Percentiles rank a stretch among this genome's conserved stretches.
Conservation (phyloP, 371 early-diverging fungal genomes). For the Mucor plumbeus region DNA sequence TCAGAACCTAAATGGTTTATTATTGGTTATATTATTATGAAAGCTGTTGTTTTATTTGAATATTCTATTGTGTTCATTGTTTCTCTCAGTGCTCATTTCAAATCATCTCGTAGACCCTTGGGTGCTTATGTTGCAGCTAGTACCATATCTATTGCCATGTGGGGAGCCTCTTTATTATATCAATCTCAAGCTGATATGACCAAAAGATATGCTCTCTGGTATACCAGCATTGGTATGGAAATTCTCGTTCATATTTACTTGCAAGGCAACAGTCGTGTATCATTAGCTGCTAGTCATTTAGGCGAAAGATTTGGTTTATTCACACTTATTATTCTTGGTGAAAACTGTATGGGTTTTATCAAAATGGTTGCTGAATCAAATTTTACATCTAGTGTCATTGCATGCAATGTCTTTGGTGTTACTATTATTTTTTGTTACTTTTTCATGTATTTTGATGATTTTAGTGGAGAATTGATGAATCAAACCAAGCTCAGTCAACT, state of each 20-base stretch:
- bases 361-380: constrained; percentile 45
- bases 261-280: constrained; percentile 53
- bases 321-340: constrained; percentile 60
- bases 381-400: constrained; percentile 37
- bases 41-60: constrained; percentile 44
- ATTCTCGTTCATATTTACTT: constrained; percentile 46
- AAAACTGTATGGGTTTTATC: constrained; percentile 59
- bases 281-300: constrained; percentile 62
- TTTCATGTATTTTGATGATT: constrained; percentile 62
- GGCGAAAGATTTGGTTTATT: constrained; percentile 64
- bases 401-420: constrained; percentile 52
- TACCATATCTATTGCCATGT: constrained; percentile 50
- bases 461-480: constrained; percentile 40
- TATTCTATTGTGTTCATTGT: constrained; percentile 41
- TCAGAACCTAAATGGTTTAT: constrained; percentile 42
- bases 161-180: constrained; percentile 50
- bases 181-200: constrained; percentile 19
- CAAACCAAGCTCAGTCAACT: constrained; percentile 50
- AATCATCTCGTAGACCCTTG: constrained; percentile 36
- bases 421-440: constrained; percentile 55
- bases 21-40: constrained; percentile 58
- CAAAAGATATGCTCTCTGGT: constrained; percentile 57
- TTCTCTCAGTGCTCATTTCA: constrained; percentile 22
- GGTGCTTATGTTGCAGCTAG: constrained; percentile 45
- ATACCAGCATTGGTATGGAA: constrained; percentile 52